phyloP scores from a whole-genome alignment of 2,329 filamentous ascomycete genomes.

The Hypoxylon sp. region DNA sequence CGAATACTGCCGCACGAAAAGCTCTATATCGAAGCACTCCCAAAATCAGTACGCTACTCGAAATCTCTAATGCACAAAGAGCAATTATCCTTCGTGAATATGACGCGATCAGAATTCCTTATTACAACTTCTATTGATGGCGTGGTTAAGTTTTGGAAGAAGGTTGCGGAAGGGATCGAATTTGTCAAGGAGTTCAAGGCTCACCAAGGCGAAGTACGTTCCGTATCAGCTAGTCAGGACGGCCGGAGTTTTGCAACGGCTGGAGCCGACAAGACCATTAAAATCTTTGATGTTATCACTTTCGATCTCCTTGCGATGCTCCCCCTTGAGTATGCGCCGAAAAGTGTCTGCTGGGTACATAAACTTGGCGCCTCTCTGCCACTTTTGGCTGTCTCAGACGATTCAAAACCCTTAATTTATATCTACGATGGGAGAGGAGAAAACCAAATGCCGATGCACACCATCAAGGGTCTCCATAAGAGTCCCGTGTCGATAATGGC shows the following conservation, averaged over 20 bases:
- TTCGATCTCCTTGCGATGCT: conserved; percentile 91
- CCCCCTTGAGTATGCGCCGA: conserved; percentile 80
- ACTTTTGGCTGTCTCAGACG: conserved; percentile 85
- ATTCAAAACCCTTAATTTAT: conserved; percentile 78
- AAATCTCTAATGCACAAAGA: conserved; percentile 99
- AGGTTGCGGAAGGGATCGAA: conserved; percentile 88
- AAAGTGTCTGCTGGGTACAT: conserved; percentile 93
- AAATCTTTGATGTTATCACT: conserved; percentile 86
- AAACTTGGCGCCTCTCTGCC: conserved; percentile 88
- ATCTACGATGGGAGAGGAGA: conserved; percentile 94
- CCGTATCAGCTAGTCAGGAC: conserved; percentile 88
- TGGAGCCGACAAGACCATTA: conserved; percentile 82
- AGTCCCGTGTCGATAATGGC: conserved; percentile 86
- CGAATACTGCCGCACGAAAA: conserved; percentile 94
- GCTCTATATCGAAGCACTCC: conserved; percentile 91
- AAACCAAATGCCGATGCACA: conserved; percentile 81
- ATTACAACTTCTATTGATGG: conserved; percentile 95
- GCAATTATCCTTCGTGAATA: conserved; percentile 87
- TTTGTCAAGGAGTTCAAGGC: conserved; percentile 99
- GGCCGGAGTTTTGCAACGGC: conserved; percentile 94
- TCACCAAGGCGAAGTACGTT: conserved; percentile 86
- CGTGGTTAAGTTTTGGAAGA: conserved; percentile 99
- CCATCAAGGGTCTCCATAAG: conserved; percentile 83
- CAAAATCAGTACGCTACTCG: conserved; percentile 85
- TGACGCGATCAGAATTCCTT: conserved; percentile 96